Percentiles rank a stretch among this genome's conserved stretches.
phyloP scores from a whole-genome alignment of 176 grass and related monocot species.

The Hordeum vulgare region DNA sequence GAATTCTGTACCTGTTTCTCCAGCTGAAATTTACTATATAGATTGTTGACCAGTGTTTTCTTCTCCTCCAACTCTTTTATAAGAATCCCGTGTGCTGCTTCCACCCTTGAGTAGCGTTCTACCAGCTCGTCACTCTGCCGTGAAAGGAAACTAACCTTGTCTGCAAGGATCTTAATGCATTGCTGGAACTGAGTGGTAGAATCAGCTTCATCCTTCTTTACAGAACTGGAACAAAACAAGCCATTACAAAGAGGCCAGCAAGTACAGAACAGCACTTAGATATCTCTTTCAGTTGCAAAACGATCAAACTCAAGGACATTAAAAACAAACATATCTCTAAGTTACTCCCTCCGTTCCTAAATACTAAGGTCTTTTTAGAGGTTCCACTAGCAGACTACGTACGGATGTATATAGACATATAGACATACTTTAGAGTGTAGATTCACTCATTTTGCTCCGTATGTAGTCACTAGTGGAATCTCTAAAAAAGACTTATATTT shows the following conservation, averaged over 20 bases:
- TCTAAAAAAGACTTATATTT: too few species aligned
- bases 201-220: conserved; percentile 92
- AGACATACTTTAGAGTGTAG: too few species aligned
- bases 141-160: conserved; percentile 63
- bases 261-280: background rate
- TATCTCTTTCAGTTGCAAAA: background rate
- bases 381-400: too few species aligned
- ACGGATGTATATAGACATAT: too few species aligned
- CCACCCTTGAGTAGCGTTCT: conserved; percentile 46
- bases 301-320: background rate
- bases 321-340: background rate
- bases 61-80: conserved; percentile 77
- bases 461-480: too few species aligned
- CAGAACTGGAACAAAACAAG: conserved; percentile 37
- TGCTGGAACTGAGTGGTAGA: conserved; percentile 65
- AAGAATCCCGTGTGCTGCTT: conserved; percentile 48
- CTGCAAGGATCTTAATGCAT: conserved; percentile 82
- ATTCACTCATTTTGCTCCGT: too few species aligned
- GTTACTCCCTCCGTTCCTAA: too few species aligned
- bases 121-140: conserved; percentile 44
- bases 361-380: too few species aligned
- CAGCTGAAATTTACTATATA: conserved; percentile 74
- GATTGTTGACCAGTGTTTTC: conserved; percentile 50
- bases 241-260: background rate
- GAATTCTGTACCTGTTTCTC: conserved; percentile 75